Evolutionary conservation across 495 filamentous ascomycete species (phyloP).

Genomic region (Barbatosphaeria neglecta): DNA sequence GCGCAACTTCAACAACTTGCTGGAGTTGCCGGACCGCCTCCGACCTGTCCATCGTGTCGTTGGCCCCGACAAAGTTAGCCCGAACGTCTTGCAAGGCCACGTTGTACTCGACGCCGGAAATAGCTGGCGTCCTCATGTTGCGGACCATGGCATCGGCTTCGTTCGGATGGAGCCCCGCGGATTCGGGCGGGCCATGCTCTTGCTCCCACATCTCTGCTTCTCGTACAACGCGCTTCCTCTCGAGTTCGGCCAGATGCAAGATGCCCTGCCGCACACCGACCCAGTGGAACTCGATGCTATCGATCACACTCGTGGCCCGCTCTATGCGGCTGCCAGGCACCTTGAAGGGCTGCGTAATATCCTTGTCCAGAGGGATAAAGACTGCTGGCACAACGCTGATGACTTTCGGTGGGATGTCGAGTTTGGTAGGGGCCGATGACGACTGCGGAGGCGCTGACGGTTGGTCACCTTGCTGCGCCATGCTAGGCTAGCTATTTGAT

Average conservation of each 20-base stretch:
- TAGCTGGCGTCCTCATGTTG: conserved; percentile 15
- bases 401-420: conserved; percentile 20
- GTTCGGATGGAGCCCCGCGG: conserved; percentile 2
- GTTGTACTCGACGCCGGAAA: conserved; percentile 12
- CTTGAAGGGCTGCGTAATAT: conserved; percentile 16
- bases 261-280: conserved; percentile 29
- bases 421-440: not conserved
- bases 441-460: conserved; percentile 50
- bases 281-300: conserved; percentile 29
- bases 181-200: conserved; percentile 36
- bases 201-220: conserved; percentile 45
- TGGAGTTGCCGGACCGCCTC: conserved; percentile 9
- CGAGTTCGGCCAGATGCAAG: conserved; percentile 25
- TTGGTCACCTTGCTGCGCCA: conserved; percentile 17
- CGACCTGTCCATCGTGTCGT: conserved; percentile 6
- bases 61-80: not conserved
- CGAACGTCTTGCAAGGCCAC: not conserved
- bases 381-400: conserved; percentile 23
- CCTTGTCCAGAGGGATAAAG: conserved; percentile 28
- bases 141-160: conserved; percentile 15
- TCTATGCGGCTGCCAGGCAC: conserved; percentile 16
- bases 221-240: conserved; percentile 26
- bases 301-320: conserved; percentile 20
- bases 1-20: conserved; percentile 6
- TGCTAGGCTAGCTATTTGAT: not conserved